Percentiles rank a stretch among this genome's conserved stretches.
Conservation (phyloP, 2,329 filamentous ascomycete species). For the Cladobotryum mycophilum region DNA sequence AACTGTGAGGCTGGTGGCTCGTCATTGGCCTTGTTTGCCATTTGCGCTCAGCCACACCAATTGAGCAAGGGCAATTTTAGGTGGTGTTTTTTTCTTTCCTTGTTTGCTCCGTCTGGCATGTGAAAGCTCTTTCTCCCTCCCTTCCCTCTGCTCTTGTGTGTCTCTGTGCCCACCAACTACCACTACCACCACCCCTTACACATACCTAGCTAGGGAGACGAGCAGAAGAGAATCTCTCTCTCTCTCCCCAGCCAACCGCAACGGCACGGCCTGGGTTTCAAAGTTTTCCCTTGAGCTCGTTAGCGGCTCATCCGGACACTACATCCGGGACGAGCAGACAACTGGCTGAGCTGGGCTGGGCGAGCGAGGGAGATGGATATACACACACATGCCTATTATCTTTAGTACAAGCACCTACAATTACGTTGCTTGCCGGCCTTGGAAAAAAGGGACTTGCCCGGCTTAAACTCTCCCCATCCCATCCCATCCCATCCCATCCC, state of each 20-base stretch:
- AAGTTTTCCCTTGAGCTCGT: conserved; percentile 1
- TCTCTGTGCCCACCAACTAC: too few species aligned
- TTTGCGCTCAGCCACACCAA: neutral
- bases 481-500: too few species aligned
- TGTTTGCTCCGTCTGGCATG: neutral
- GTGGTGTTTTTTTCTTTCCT: neutral
- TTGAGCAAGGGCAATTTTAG: neutral
- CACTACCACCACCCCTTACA: too few species aligned
- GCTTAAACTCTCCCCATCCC: too few species aligned
- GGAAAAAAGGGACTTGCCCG: too few species aligned
- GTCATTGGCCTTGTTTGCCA: neutral
- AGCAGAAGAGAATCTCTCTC: neutral
- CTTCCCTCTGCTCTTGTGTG: too few species aligned
- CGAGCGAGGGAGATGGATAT: too few species aligned
- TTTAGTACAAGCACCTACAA: too few species aligned
- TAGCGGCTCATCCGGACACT: conserved; percentile 9
- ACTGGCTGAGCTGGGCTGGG: too few species aligned
- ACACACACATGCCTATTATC: too few species aligned
- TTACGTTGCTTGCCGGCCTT: too few species aligned
- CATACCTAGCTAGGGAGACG: too few species aligned
- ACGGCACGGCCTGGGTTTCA: conserved; percentile 9
- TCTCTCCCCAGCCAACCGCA: conserved; percentile 12
- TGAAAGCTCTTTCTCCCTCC: conserved; percentile 1
- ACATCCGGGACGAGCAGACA: conserved; percentile 3
- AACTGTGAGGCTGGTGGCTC: neutral